phyloP scores from a whole-genome alignment of 2,329 filamentous ascomycete genomes.

The Sodiomyces alkalinus region DNA sequence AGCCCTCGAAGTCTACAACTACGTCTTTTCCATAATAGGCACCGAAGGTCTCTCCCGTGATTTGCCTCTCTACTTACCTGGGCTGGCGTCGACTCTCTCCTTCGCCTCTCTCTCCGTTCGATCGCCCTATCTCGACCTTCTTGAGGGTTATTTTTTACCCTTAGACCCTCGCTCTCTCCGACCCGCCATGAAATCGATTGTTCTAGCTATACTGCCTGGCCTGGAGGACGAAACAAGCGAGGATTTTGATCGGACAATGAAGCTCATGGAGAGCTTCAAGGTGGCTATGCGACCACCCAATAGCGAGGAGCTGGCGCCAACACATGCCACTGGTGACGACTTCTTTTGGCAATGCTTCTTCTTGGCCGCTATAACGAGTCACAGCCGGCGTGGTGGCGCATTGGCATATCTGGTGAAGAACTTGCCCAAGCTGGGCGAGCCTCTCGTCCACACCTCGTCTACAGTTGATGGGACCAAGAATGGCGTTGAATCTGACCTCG shows the following conservation, averaged over 20 bases:
- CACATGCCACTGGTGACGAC: slow-evolving; percentile 51
- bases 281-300: slow-evolving; percentile 41
- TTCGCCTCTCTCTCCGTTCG: slow-evolving; percentile 90
- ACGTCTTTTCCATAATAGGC: slow-evolving; percentile 77
- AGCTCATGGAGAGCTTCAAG: slow-evolving; percentile 66
- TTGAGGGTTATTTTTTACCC: slow-evolving; percentile 66
- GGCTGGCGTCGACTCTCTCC: slow-evolving; percentile 74
- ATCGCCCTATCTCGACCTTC: slow-evolving; percentile 66
- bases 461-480: slow-evolving; percentile 14
- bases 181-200: slow-evolving; percentile 78
- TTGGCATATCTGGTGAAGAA: slow-evolving; percentile 72
- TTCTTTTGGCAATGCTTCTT: slow-evolving; percentile 99
- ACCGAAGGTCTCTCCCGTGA: slow-evolving; percentile 67
- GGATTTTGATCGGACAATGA: slow-evolving; percentile 81
- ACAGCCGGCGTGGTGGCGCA: slow-evolving; percentile 70
- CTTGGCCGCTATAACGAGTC: slow-evolving; percentile 78
- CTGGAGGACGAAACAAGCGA: slow-evolving; percentile 94
- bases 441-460: slow-evolving; percentile 16
- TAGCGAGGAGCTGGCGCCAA: slow-evolving; percentile 32
- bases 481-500: slow-evolving; percentile 26
- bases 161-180: slow-evolving; percentile 58
- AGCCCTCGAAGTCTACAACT: slow-evolving; percentile 81
- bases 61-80: slow-evolving; percentile 76
- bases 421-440: slow-evolving; percentile 53
- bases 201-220: slow-evolving; percentile 78